Conservation (phyloP, 2,329 filamentous ascomycete species). For the Chaetomium olivaceum region DNA sequence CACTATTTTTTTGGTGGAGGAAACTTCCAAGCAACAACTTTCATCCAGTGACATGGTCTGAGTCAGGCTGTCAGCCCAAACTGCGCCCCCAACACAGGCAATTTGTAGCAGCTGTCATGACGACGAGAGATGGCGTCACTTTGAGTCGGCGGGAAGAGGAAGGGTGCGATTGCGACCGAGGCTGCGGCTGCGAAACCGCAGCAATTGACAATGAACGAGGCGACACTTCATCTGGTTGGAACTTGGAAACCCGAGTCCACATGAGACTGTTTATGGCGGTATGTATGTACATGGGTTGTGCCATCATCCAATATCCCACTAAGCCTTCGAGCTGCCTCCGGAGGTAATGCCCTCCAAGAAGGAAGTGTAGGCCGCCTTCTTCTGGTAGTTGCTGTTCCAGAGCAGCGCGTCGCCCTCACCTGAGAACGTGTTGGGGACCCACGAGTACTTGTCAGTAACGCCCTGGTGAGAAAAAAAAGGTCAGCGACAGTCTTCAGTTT, state of each 20-base stretch:
- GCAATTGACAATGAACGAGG: no score
- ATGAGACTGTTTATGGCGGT: background rate
- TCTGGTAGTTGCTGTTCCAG: conserved; percentile 21
- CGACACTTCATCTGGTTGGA: no score
- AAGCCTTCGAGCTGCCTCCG: background rate
- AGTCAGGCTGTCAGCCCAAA: background rate
- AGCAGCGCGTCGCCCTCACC: conserved; percentile 19
- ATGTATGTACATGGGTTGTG: background rate
- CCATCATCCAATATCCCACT: background rate
- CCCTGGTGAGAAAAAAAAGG: background rate
- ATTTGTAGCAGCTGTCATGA: background rate
- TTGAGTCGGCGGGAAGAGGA: background rate
- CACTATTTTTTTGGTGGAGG: background rate
- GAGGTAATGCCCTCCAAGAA: background rate
- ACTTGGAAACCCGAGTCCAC: no score
- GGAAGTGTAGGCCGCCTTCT: conserved; percentile 20
- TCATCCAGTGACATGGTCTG: background rate
- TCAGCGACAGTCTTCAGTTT: background rate
- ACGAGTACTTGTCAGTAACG: background rate
- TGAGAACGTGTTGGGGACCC: background rate
- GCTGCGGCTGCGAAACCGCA: no score
- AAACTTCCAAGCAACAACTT: background rate
- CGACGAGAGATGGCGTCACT: background rate
- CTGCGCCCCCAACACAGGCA: background rate
- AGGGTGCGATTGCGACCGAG: no score